These are phyloP conservation scores for Pichia sp. DNA, from an alignment of 1,139 yeast genomes.

Conservation along the genomic window DNA sequence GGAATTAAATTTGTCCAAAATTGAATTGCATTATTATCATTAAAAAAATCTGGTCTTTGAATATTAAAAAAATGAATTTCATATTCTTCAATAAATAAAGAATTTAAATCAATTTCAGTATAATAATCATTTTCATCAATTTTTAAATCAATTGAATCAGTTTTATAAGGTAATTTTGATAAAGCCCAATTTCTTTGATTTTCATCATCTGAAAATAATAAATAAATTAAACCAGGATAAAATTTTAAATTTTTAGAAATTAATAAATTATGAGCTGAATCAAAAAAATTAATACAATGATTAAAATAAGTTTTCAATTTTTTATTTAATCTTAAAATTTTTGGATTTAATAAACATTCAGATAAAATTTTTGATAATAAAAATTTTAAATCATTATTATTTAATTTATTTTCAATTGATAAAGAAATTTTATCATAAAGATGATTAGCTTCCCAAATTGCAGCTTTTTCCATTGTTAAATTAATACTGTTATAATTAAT, in stretches of 20 bases:
- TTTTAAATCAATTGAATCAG: not conserved
- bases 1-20: slow-evolving; percentile 51
- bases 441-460: slow-evolving; percentile 47
- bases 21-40: slow-evolving; percentile 36
- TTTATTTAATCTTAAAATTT: slow-evolving; percentile 35
- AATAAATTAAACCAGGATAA: slow-evolving; percentile 46
- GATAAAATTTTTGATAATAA: slow-evolving; percentile 30
- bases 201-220: slow-evolving; percentile 47
- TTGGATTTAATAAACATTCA: slow-evolving; percentile 49
- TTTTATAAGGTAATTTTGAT: slow-evolving; percentile 26
- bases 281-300: slow-evolving; percentile 15
- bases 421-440: slow-evolving; percentile 19
- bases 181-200: slow-evolving; percentile 44
- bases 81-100: slow-evolving; percentile 48
- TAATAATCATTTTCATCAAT: not conserved
- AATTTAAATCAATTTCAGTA: slow-evolving; percentile 24
- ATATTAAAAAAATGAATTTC: slow-evolving; percentile 44
- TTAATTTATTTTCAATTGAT: slow-evolving; percentile 26
- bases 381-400: slow-evolving; percentile 20
- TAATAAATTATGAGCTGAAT: slow-evolving; percentile 11
- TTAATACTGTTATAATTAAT: slow-evolving; percentile 45
- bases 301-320: slow-evolving; percentile 26
- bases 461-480: slow-evolving; percentile 44
- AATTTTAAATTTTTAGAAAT: slow-evolving; percentile 17
- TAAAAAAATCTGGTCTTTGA: slow-evolving; percentile 46